Conservation (phyloP, 164 flowering plant genomes). For the Cinnamomum chago region DNA sequence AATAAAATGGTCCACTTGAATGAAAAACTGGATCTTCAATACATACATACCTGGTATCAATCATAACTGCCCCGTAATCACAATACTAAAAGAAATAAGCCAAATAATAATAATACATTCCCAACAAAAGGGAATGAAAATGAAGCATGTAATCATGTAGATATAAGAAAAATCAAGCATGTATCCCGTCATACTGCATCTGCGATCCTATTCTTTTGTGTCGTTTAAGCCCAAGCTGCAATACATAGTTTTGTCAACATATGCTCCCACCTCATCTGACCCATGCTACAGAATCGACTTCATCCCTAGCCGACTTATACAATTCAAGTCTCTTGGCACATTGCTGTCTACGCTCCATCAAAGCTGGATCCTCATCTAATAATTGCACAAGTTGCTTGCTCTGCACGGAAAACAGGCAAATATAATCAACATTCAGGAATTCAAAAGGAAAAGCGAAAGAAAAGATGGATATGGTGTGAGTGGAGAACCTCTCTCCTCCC, state of each 20-base stretch:
- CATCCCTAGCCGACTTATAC: conserved; percentile 86
- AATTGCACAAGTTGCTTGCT: conserved; percentile 58
- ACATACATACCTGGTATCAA: too few relatives aligned
- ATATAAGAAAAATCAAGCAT: too few relatives aligned
- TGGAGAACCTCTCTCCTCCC: conserved; percentile 61
- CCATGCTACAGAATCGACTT: conserved; percentile 82
- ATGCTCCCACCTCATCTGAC: conserved; percentile 27
- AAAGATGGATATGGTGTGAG: not conserved
- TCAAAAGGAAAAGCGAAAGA: not conserved
- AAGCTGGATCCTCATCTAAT: conserved; percentile 83
- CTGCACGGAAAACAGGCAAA: conserved; percentile 26
- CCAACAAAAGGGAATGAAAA: too few relatives aligned
- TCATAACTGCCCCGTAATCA: too few relatives aligned
- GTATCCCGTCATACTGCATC: too few relatives aligned
- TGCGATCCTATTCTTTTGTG: too few relatives aligned
- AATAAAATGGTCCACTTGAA: too few relatives aligned
- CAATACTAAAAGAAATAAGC: too few relatives aligned
- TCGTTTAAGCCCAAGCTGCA: too few relatives aligned
- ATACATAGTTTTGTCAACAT: not conserved
- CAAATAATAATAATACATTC: too few relatives aligned
- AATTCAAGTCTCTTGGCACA: conserved; percentile 82
- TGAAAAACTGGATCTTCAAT: too few relatives aligned
- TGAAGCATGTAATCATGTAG: too few relatives aligned
- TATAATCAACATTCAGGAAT: not conserved
- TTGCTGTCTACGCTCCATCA: conserved; percentile 76